Base-by-base conservation (phyloP, 1,139 yeast species). In the Yamadazyma membranifaciens region DNA sequence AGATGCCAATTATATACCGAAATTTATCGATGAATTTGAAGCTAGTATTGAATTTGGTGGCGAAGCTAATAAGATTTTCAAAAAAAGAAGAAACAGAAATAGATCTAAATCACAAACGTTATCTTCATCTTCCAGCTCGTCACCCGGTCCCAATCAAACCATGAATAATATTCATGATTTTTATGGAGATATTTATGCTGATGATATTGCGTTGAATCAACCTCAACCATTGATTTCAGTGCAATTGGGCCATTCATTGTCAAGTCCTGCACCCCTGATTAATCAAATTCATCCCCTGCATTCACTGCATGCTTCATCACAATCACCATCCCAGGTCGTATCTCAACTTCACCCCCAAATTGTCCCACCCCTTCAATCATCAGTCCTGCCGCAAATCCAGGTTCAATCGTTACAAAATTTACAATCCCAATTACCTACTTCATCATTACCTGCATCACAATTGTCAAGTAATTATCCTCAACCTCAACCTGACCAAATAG, bases 1-100 rank as follows among this genome's bases (percentile, higher is more conserved):
- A 6, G 67, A 65, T 39, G 49, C 54, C 5, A 49, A 46, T 20
- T 71, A 71, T 47, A 63, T 60, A 36, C 71, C 75, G 2, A 55
- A 55, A 12, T 59, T 57, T 40, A 43, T 67, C 43, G 57, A 62
- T 6, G 77, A 71, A 44, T 60, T 62, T 44, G 68, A 63, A 45
- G 76, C 75, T 2, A 64, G 73, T 32, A 53, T 67, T 33, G 71
- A 65, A 36, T 71, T 69, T 59, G 76, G 75, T 4, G 50, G 52
- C 33, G 66, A 66, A 48, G 67, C 73, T 2, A 54, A 68, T 36
- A 66, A 65, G 33, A 24, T 32, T 15, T 29, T 16, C 20, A 44
- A 40, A 33, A 43, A 41, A 29, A 28, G 36, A 4, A 38, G 33
- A 22, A 35, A 30, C n/a, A 33, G 52, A 33, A 44, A 41, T 24